A percentile compares a stretch with the other conserved stretches of the same genome.
These are phyloP conservation scores for Phytophthora kernoviae DNA, from an alignment of 352 stramenopile genomes.

Conservation along the genomic window DNA sequence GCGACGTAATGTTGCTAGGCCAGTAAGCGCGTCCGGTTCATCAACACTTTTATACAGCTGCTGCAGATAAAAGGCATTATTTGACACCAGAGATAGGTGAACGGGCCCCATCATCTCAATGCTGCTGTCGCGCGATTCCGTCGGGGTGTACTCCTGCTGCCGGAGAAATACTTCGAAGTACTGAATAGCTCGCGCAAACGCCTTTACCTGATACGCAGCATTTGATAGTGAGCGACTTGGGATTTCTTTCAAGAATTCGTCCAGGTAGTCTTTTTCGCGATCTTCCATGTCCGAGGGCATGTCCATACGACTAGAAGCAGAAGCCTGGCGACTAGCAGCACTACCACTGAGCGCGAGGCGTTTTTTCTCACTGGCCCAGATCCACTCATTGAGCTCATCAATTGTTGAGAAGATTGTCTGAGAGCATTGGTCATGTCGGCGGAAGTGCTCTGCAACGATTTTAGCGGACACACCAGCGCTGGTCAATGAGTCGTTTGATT, in stretches of 20 bases:
- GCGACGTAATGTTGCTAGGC: constrained; percentile 60
- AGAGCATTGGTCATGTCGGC: constrained; percentile 83
- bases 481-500: constrained; percentile 19
- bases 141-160: constrained; percentile 44
- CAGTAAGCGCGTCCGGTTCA: constrained; percentile 68
- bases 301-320: constrained; percentile 45
- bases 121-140: constrained; percentile 20
- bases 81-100: constrained; percentile 52
- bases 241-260: constrained; percentile 81
- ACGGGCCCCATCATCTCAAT: constrained; percentile 37
- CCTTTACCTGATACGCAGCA: constrained; percentile 70
- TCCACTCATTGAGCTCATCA: constrained; percentile 89
- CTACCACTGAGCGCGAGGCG: constrained; percentile 60
- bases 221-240: constrained; percentile 68
- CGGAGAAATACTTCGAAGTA: constrained; percentile 79
- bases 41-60: constrained; percentile 81
- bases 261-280: constrained; percentile 77
- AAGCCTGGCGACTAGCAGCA: constrained; percentile 44
- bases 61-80: constrained; percentile 73
- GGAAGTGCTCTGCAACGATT: constrained; percentile 62
- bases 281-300: constrained; percentile 64
- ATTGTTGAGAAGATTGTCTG: constrained; percentile 88
- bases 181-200: constrained; percentile 72
- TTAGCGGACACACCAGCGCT: constrained; percentile 15
- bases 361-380: constrained; percentile 88